A percentile compares a stretch with the other conserved stretches of the same genome.
Conservation (phyloP, 371 early-diverging fungal species). For the Mortierella sp. region DNA sequence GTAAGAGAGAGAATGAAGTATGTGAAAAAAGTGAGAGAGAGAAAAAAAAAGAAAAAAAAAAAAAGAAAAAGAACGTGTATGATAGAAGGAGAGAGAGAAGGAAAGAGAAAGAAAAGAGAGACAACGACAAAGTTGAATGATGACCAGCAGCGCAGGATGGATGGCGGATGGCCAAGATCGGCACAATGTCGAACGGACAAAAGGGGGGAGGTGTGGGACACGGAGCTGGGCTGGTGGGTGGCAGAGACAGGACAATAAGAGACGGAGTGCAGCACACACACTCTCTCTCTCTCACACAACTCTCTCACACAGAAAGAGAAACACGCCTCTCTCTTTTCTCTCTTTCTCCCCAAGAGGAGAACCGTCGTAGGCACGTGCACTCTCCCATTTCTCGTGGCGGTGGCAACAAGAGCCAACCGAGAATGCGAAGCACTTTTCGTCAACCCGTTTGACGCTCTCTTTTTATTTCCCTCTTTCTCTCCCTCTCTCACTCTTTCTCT, state of each 20-base stretch:
- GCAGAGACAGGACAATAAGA: slow-evolving; percentile 1
- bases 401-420: slow-evolving; percentile 1
- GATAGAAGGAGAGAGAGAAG: neutral
- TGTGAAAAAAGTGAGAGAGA: neutral
- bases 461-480: neutral
- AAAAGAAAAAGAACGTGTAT: neutral
- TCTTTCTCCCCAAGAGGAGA: too few relatives aligned
- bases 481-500: neutral
- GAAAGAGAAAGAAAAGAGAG: slow-evolving; percentile 5
- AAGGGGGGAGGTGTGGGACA: neutral
- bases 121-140: neutral
- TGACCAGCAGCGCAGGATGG: neutral
- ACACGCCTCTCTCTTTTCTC: too few relatives aligned
- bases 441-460: neutral
- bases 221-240: neutral
- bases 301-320: too few relatives aligned
- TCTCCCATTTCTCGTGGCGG: neutral
- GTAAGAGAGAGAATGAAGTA: neutral
- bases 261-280: too few relatives aligned
- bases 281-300: too few relatives aligned
- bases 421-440: slow-evolving; percentile 4
- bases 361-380: too few relatives aligned
- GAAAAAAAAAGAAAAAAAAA: slow-evolving; percentile 5
- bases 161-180: neutral
- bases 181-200: neutral